Conservation (phyloP, 805 yeast genomes). For the Candida chauliodis region DNA sequence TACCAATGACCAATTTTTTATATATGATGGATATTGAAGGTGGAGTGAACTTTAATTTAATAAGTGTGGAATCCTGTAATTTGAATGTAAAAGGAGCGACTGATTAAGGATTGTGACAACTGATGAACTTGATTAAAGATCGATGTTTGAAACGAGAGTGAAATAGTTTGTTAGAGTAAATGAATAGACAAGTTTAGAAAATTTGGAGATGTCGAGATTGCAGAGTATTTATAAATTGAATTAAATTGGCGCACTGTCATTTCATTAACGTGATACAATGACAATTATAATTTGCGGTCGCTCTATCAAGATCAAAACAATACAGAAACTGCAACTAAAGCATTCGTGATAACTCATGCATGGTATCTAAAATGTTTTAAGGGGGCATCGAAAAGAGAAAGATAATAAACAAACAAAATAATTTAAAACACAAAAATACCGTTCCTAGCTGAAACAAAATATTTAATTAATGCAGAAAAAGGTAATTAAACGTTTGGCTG, state of each 20-base stretch:
- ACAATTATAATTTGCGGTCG: no score
- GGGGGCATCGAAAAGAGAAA: conserved; percentile 2
- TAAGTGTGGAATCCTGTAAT: conserved; percentile 3
- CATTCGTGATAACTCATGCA: not conserved
- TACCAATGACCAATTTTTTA: no score
- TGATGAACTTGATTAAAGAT: not conserved
- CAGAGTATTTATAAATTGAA: not conserved
- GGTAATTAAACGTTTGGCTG: not conserved
- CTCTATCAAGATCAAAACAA: not conserved
- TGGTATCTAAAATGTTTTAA: not conserved
- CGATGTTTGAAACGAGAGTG: not conserved
- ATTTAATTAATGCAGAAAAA: not conserved
- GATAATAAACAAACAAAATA: not conserved
- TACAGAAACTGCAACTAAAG: not conserved
- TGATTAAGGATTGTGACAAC: conserved; percentile 2
- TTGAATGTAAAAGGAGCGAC: conserved; percentile 7
- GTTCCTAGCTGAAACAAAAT: not conserved
- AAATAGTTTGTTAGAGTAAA: not conserved
- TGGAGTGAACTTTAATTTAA: not conserved
- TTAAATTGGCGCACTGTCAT: no score
- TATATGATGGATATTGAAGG: no score
- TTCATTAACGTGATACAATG: no score
- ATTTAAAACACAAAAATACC: not conserved
- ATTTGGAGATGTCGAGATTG: no score
- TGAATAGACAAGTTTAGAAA: not conserved